These are phyloP conservation scores for Salpingoeca rosetta DNA, from an alignment of 78 protist genomes.

Conservation along the genomic window DNA sequence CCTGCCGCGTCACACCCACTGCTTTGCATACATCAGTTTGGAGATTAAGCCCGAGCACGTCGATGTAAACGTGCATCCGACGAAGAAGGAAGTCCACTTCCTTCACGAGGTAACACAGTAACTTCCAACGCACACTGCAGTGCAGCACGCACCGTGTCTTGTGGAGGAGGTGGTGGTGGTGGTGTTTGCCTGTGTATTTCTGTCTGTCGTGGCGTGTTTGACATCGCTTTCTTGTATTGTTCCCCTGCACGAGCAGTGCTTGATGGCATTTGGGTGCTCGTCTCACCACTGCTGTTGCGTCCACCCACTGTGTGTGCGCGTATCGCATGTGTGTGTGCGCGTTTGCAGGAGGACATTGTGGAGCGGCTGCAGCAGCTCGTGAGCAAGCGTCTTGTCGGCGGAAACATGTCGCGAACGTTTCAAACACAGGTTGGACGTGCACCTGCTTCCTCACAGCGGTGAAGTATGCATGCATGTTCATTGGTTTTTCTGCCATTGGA, in stretches of 20 bases:
- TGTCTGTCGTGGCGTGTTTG: no score
- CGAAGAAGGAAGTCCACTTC: constrained; percentile 68
- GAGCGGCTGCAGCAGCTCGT: not conserved
- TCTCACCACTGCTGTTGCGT: no score
- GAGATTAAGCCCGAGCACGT: constrained; percentile 51
- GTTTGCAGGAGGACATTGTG: constrained; percentile 3
- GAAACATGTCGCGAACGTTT: constrained; percentile 32
- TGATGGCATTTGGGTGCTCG: not conserved
- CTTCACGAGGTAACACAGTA: not conserved
- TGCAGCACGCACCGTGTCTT: not conserved
- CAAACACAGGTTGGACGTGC: constrained; percentile 6
- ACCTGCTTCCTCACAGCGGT: not conserved
- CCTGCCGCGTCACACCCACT: constrained; percentile 66
- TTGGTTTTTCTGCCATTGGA: no score
- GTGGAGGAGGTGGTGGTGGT: not conserved
- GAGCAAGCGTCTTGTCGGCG: constrained; percentile 4
- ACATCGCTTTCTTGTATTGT: no score
- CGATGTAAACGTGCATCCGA: constrained; percentile 98
- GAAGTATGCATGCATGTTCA: not conserved
- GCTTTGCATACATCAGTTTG: constrained; percentile 68
- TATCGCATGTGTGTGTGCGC: no score
- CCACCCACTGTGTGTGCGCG: no score
- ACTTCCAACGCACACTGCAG: no score
- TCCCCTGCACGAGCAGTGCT: no score
- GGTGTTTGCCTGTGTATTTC: not conserved